These are phyloP conservation scores for Boletus vermiculosoides DNA, from an alignment of 768 basidiomycete species.

Conservation along the genomic window DNA sequence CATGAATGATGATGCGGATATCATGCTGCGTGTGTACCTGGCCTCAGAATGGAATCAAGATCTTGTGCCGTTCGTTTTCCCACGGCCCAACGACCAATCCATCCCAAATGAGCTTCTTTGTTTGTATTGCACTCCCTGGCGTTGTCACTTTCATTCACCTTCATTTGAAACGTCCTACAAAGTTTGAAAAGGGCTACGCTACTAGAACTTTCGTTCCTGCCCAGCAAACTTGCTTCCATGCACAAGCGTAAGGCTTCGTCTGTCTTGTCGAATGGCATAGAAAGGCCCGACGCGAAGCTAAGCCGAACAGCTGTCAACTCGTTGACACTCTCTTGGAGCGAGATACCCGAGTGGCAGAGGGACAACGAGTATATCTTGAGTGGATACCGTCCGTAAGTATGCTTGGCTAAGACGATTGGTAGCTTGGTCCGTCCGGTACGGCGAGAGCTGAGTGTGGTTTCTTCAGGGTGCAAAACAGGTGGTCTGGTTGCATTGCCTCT, in stretches of 20 bases:
- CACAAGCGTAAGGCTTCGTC: slow-evolving; percentile 11
- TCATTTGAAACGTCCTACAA: slow-evolving; percentile 7
- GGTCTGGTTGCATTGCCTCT: slow-evolving; percentile 61
- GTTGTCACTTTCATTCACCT: slow-evolving; percentile 1
- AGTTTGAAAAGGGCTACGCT: not conserved
- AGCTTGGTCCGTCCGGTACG: slow-evolving; percentile 3
- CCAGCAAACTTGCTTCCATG: slow-evolving; percentile 8
- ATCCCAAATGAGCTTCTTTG: not conserved
- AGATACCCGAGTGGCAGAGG: slow-evolving; percentile 66
- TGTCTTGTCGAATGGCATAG: slow-evolving; percentile 10
- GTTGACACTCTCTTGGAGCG: slow-evolving; percentile 48
- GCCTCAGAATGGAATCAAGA: slow-evolving; percentile 27
- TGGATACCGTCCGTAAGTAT: slow-evolving; percentile 65
- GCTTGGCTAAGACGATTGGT: not conserved
- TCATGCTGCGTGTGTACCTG: slow-evolving; percentile 17
- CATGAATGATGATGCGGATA: slow-evolving; percentile 8
- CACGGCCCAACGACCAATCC: slow-evolving; percentile 3
- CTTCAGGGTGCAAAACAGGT: slow-evolving; percentile 55
- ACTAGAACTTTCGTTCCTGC: slow-evolving; percentile 3
- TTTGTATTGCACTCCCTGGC: not conserved
- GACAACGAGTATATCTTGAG: slow-evolving; percentile 72
- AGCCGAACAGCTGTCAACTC: slow-evolving; percentile 1
- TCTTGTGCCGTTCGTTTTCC: slow-evolving; percentile 17
- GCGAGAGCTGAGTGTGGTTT: not conserved
- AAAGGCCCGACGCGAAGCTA: not conserved